Conservation (phyloP, 2,329 filamentous ascomycete genomes). For the Diaporthe vaccinii region DNA sequence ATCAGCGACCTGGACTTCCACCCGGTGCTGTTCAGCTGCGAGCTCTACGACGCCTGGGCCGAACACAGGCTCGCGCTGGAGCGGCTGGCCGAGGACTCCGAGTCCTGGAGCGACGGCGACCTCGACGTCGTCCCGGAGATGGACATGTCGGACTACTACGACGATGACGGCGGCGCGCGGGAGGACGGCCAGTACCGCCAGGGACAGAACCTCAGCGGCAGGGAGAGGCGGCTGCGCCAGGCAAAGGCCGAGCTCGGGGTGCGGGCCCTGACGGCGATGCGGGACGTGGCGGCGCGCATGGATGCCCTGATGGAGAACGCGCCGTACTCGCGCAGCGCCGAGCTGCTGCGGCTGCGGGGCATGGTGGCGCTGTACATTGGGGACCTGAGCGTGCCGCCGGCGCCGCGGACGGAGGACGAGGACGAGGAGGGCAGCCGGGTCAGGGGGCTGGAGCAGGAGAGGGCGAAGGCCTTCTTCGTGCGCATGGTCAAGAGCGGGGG, state of each 20-base stretch:
- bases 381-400: conserved; percentile 70
- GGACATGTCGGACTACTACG: conserved; percentile 45
- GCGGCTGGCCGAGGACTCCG: conserved; percentile 50
- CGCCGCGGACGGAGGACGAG: conserved; percentile 47
- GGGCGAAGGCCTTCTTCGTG: conserved; percentile 55
- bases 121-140: conserved; percentile 43
- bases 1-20: conserved; percentile 83
- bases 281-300: conserved; percentile 76
- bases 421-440: conserved; percentile 49
- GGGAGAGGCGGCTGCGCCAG: conserved; percentile 45
- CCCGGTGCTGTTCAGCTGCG: conserved; percentile 82
- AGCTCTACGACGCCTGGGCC: conserved; percentile 81
- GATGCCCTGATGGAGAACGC: conserved; percentile 77
- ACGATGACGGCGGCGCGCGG: conserved; percentile 42
- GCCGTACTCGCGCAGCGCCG: conserved; percentile 77
- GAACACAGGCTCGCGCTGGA: conserved; percentile 65
- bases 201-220: conserved; percentile 42
- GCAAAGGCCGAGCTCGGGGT: conserved; percentile 57
- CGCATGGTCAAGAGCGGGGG: conserved; percentile 52
- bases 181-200: conserved; percentile 31
- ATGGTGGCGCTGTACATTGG: conserved; percentile 82
- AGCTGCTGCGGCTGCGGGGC: conserved; percentile 78
- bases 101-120: conserved; percentile 51
- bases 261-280: conserved; percentile 70
- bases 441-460: conserved; percentile 52